Percentiles rank a stretch among this genome's conserved stretches.
Conservation (phyloP, 2,329 filamentous ascomycete genomes). For the Aspergillus clavatus region DNA sequence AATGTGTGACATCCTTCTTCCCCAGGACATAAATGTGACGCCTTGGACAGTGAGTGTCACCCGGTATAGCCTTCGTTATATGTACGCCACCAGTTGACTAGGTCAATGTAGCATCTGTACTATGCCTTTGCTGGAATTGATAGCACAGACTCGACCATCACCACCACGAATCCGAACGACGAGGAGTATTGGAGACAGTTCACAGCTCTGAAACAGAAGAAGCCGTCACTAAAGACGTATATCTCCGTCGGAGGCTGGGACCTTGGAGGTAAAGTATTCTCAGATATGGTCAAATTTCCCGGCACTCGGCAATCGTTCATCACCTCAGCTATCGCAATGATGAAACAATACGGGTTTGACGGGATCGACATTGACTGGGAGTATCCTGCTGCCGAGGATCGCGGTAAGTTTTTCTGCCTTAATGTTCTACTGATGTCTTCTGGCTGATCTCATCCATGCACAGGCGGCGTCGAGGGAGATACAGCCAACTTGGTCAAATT, state of each 20-base stretch:
- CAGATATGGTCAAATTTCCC: too few relatives aligned
- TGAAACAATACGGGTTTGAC: too few relatives aligned
- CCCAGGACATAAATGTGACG: slow-evolving; percentile 8
- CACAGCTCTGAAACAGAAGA: slow-evolving; percentile 10
- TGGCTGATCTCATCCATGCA: too few relatives aligned
- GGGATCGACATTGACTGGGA: too few relatives aligned
- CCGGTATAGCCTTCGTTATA: neutral
- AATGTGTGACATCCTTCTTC: slow-evolving; percentile 6
- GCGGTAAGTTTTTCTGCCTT: slow-evolving; percentile 11
- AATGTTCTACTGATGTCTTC: slow-evolving; percentile 20
- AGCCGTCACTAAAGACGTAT: slow-evolving; percentile 8
- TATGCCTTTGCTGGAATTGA: slow-evolving; percentile 9
- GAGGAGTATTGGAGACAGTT: slow-evolving; percentile 2
- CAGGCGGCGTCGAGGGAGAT: too few relatives aligned
- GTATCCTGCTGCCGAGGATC: too few relatives aligned
- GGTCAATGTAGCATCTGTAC: slow-evolving; percentile 7
- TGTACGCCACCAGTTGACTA: neutral
- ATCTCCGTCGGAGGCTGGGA: slow-evolving; percentile 18
- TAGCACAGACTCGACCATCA: neutral
- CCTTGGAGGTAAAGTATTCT: slow-evolving; percentile 2
- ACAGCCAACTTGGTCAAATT: too few relatives aligned
- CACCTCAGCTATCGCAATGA: too few relatives aligned
- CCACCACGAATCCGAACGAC: slow-evolving; percentile 3
- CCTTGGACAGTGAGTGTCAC: slow-evolving; percentile 10
- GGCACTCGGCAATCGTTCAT: too few relatives aligned